A percentile compares a stretch with the other conserved stretches of the same genome.
Conservation (phyloP, 352 stramenopile species). For the Labyrinthula sp. region DNA sequence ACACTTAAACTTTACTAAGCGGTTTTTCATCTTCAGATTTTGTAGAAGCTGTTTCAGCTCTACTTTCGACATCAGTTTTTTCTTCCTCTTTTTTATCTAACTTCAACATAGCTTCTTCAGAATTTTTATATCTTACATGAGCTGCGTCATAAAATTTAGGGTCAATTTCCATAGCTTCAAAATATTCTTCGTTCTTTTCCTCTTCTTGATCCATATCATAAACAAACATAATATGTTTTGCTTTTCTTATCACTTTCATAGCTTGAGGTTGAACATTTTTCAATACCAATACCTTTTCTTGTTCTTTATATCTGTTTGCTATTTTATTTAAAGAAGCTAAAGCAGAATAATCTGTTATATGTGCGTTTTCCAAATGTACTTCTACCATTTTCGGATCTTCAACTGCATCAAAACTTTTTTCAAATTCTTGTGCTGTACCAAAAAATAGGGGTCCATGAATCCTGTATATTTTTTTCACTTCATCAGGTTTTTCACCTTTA, state of each 20-base stretch:
- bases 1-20: too few species aligned
- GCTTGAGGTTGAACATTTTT: conserved; percentile 11
- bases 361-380: conserved; percentile 42
- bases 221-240: conserved; percentile 13
- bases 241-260: conserved; percentile 11
- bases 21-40: too few species aligned
- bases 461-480: conserved; percentile 39
- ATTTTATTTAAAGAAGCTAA: conserved; percentile 44
- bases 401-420: conserved; percentile 43
- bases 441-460: conserved; percentile 47
- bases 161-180: conserved; percentile 16
- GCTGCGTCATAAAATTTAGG: conserved; percentile 6
- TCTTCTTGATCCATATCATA: conserved; percentile 14
- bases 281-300: conserved; percentile 40
- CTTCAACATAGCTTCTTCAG: too few species aligned
- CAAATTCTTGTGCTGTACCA: conserved; percentile 45
- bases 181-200: conserved; percentile 15
- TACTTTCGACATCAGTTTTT: too few species aligned
- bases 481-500: background rate
- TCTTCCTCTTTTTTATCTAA: too few species aligned
- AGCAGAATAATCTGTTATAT: conserved; percentile 50
- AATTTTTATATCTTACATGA: too few species aligned
- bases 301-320: conserved; percentile 42
- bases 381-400: conserved; percentile 44
- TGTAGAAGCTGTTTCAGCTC: too few species aligned